Conservation (phyloP, 169 alveolate species). For the Plasmodium billcollinsi region DNA sequence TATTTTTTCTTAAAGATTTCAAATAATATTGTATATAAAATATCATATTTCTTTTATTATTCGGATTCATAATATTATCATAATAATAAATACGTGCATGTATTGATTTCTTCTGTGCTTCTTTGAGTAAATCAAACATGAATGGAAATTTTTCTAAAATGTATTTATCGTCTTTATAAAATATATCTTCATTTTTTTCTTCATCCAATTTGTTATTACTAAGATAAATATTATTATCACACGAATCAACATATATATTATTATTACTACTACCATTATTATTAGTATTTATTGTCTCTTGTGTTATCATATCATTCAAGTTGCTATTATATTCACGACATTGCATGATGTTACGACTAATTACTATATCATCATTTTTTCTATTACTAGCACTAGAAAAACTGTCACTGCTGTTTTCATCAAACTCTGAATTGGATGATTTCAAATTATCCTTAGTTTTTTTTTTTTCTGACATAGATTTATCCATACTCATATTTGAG, state of each 20-base stretch:
- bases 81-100: conserved; percentile 37
- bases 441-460: conserved; percentile 12
- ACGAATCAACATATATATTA: background rate
- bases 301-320: background rate
- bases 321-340: too few species aligned
- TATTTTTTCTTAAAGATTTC: conserved; percentile 30
- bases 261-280: background rate
- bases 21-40: conserved; percentile 71
- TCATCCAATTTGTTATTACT: background rate
- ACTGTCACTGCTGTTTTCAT: conserved; percentile 45
- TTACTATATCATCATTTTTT: background rate
- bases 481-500: conserved; percentile 8
- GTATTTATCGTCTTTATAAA: conserved; percentile 51
- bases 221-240: background rate
- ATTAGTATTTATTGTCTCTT: background rate
- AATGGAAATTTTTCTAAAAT: conserved; percentile 61
- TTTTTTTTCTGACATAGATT: background rate
- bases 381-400: conserved; percentile 5
- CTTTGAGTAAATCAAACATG: conserved; percentile 51
- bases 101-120: conserved; percentile 30
- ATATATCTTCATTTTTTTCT: background rate
- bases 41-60: conserved; percentile 53
- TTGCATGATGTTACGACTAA: too few species aligned
- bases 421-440: conserved; percentile 25
- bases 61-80: conserved; percentile 71